A percentile compares a stretch with the other conserved stretches of the same genome.
phyloP scores from a whole-genome alignment of 2,329 filamentous ascomycete genomes.

The Penicillium sp. region DNA sequence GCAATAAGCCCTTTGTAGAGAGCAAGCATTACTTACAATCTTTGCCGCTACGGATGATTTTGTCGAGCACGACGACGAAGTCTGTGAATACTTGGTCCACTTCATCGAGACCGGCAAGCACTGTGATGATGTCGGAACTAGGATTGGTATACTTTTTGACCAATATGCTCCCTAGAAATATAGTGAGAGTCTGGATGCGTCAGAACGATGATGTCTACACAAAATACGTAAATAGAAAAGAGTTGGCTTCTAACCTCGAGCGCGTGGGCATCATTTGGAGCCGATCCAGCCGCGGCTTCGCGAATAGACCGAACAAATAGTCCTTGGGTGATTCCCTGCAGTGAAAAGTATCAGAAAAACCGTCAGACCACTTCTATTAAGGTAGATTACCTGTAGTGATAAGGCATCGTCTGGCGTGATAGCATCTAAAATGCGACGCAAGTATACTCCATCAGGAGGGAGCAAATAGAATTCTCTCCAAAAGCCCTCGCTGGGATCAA shows the following conservation, averaged over 20 bases:
- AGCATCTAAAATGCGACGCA: slow-evolving; percentile 66
- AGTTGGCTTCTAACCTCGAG: slow-evolving; percentile 63
- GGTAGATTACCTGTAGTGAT: slow-evolving; percentile 58
- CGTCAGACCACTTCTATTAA: background rate
- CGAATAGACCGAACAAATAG: slow-evolving; percentile 71
- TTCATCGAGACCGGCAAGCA: slow-evolving; percentile 83
- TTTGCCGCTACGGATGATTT: slow-evolving; percentile 72
- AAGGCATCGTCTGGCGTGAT: slow-evolving; percentile 72
- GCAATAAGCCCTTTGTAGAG: background rate
- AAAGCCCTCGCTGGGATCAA: slow-evolving; percentile 79
- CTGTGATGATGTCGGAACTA: slow-evolving; percentile 87
- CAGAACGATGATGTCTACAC: background rate
- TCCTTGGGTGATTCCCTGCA: slow-evolving; percentile 64
- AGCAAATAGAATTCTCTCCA: slow-evolving; percentile 96
- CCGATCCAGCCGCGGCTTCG: slow-evolving; percentile 59
- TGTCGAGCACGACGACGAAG: slow-evolving; percentile 77
- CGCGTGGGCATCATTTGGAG: slow-evolving; percentile 68
- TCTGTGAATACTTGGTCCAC: slow-evolving; percentile 85
- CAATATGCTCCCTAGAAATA: slow-evolving; percentile 77
- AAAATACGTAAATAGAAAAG: background rate
- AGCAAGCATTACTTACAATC: slow-evolving; percentile 52
- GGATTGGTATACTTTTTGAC: slow-evolving; percentile 91
- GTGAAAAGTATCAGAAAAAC: slow-evolving; percentile 17
- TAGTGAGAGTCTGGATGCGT: slow-evolving; percentile 69
- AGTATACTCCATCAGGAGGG: slow-evolving; percentile 66